Conservation (phyloP, 805 yeast species). For the Saccharomycopsis amapae region DNA sequence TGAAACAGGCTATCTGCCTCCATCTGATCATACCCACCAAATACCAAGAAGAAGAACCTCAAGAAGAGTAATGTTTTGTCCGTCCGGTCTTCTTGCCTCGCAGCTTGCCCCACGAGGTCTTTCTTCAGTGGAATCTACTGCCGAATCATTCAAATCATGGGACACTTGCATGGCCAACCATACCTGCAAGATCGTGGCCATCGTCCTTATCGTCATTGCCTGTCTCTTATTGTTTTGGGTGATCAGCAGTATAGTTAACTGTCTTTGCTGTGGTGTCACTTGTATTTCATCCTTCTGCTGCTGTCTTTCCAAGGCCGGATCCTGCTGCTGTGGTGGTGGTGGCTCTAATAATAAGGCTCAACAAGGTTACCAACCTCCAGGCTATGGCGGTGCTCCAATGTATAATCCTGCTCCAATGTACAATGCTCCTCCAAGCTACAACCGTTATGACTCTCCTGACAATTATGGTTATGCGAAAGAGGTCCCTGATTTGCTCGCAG, state of each 20-base stretch:
- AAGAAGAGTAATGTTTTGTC: too few relatives aligned
- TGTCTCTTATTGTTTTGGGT: constrained; percentile 44
- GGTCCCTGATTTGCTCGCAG: constrained; percentile 10
- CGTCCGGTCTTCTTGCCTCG: too few relatives aligned
- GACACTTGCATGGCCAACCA: constrained; percentile 57
- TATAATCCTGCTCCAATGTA: constrained; percentile 5
- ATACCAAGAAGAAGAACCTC: too few relatives aligned
- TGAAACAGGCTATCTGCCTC: too few relatives aligned
- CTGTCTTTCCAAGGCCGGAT: constrained; percentile 24
- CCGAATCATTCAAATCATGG: constrained; percentile 43
- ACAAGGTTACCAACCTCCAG: constrained; percentile 1
- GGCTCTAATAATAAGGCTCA: background rate
- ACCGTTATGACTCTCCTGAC: background rate
- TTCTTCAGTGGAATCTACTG: constrained; percentile 10
- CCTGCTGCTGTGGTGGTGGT: constrained; percentile 11
- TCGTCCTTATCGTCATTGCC: constrained; percentile 49
- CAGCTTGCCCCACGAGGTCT: too few relatives aligned
- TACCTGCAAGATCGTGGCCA: constrained; percentile 56
- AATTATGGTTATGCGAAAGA: constrained; percentile 6
- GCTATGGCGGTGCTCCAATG: constrained; percentile 1
- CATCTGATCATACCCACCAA: too few relatives aligned
- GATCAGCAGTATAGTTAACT: constrained; percentile 37
- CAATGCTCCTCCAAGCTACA: constrained; percentile 2
- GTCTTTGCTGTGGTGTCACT: constrained; percentile 41
- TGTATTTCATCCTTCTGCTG: constrained; percentile 38